Evolutionary conservation across 176 grass and related monocot genomes (phyloP).

Genomic region (Olyra latifolia): DNA sequence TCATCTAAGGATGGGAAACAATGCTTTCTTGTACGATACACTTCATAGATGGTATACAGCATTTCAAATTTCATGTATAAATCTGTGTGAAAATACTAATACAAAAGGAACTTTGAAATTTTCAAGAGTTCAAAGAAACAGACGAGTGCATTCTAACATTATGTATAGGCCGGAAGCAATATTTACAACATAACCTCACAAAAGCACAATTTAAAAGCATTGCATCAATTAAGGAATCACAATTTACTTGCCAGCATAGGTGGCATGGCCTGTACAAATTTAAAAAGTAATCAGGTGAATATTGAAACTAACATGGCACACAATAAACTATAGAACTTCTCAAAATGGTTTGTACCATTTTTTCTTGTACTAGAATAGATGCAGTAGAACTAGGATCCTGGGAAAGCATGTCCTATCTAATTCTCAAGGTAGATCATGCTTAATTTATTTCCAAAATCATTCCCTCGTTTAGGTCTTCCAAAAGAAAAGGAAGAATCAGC

Average conservation of each 20-base stretch:
- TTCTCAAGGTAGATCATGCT: conserved; percentile 11
- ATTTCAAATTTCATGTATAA: neutral
- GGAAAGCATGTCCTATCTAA: neutral
- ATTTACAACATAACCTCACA: neutral
- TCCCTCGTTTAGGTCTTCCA: neutral
- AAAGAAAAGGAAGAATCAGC: conserved; percentile 8
- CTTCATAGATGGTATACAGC: neutral
- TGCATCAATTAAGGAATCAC: neutral
- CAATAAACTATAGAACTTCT: neutral
- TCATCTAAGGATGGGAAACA: neutral
- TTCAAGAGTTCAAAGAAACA: neutral
- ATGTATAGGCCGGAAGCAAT: neutral
- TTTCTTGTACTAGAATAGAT: neutral
- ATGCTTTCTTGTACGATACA: neutral
- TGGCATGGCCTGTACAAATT: neutral
- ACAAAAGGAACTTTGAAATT: neutral
- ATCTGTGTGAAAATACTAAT: conserved; percentile 3
- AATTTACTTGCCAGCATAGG: neutral
- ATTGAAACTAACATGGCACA: neutral
- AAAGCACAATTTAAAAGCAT: neutral
- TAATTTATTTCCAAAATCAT: conserved; percentile 22
- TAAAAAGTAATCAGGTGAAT: neutral
- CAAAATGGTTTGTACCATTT: neutral
- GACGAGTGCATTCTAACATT: neutral
- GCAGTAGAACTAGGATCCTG: neutral